Percentiles rank a stretch among this genome's conserved stretches.
Conservation (phyloP, 345 rosid genomes). For the Rhodamnia argentea region DNA sequence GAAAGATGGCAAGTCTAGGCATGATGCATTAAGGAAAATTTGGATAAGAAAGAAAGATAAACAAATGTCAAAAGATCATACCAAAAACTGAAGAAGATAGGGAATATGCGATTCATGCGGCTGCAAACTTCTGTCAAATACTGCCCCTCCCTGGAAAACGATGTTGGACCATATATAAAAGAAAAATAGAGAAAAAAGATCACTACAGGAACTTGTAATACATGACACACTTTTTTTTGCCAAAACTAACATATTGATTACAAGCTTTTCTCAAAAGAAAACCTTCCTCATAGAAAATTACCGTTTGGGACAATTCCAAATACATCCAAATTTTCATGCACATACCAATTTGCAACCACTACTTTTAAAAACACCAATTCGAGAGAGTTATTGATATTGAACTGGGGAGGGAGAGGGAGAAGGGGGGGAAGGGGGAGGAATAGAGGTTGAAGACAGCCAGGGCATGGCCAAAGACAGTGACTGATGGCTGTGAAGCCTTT, state of each 20-base stretch:
- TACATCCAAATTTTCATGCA: not conserved
- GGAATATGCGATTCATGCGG: conserved; percentile 96
- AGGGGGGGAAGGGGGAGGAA: too few relatives aligned
- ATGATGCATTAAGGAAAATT: not conserved
- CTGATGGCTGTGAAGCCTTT: not conserved
- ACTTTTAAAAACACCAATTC: not conserved
- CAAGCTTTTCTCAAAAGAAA: not conserved
- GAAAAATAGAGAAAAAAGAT: not conserved
- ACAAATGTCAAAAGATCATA: conserved; percentile 9
- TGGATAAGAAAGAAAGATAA: not conserved
- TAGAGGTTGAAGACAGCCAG: not conserved
- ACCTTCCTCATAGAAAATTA: not conserved
- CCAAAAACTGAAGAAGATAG: conserved; percentile 87
- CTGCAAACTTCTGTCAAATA: conserved; percentile 67
- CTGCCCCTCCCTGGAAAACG: conserved; percentile 57
- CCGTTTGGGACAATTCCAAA: not conserved
- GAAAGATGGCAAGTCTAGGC: not conserved
- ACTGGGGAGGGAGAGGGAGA: not conserved
- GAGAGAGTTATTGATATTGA: not conserved
- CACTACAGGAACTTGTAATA: not conserved
- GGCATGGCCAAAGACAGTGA: not conserved
- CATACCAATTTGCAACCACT: not conserved
- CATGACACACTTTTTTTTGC: not conserved
- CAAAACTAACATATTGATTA: not conserved
- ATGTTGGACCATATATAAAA: not conserved